Base-by-base conservation (phyloP, 2,329 filamentous ascomycete genomes). In the Ophiosphaerella narmari region DNA sequence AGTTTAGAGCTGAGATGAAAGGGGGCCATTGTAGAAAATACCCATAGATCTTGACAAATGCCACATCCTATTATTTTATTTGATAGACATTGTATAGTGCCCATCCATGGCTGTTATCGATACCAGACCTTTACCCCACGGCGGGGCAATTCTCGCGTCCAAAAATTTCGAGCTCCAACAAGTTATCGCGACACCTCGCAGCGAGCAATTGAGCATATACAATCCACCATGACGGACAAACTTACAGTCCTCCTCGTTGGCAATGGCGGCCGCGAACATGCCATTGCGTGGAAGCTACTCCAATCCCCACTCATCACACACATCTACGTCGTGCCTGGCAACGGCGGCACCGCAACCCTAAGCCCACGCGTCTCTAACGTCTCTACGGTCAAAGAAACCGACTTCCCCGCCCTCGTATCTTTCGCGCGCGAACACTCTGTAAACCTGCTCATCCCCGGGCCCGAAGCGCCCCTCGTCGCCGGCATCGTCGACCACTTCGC, bases 181-280 rank as follows among this genome's bases (percentile, higher is more conserved):
- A 29, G 26, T 12, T 24, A 37, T 12, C 18, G 43, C 39, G 40
- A 48, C 37, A 38, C 42, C 12, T 21, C 33, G 21, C 18, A 31
- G 35, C 34, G 24, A 36, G 18, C 42, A 40, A 21, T 32, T 32
- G 45, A 41, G 16, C 39, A 43, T 29, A 35, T 36, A 9, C 18
- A 42, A 40, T 40, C 49, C 39, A 59, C 18, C 31, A 72, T 72
- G 68, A 26, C 62, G 43, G 52, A 59, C 32, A 54, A 63, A 47
- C 54, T 70, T 18, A 65, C 65, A 44, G 59, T 97, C 62, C 86
- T 97, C 57, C 86, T 97, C 57, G 86, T 97, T 60, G 93, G 94
- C 67, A 96, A 93, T 71, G 94, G 94, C 61, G 94, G 93, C 64
- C 87, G 94, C 66, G 94, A 99, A 77, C 91, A 97, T 76, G 90